Evolutionary conservation across 1,284 basidiomycete species (phyloP).

Genomic region (Austroboletus niveus): DNA sequence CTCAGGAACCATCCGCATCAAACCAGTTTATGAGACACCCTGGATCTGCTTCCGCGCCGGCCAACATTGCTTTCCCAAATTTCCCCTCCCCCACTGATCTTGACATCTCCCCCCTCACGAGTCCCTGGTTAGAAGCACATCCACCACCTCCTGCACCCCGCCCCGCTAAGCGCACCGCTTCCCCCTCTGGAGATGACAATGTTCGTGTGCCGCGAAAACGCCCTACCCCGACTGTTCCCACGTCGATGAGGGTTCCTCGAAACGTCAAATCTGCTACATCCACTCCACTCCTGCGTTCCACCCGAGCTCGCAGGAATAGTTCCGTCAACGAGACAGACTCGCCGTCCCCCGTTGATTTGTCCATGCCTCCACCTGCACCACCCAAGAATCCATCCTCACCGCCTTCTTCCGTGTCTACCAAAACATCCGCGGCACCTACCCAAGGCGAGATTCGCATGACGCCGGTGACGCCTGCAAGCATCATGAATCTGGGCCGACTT

Average conservation of each 20-base stretch:
- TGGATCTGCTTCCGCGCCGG: slow-evolving; percentile 57
- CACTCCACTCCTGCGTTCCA: slow-evolving; percentile 56
- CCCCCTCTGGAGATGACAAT: slow-evolving; percentile 39
- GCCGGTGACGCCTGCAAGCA: slow-evolving; percentile 82
- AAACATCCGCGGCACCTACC: slow-evolving; percentile 1
- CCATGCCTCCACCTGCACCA: slow-evolving; percentile 75
- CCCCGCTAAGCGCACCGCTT: slow-evolving; percentile 39
- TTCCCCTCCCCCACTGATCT: slow-evolving; percentile 49
- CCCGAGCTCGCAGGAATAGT: slow-evolving; percentile 40
- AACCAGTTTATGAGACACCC: slow-evolving; percentile 35
- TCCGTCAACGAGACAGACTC: slow-evolving; percentile 49
- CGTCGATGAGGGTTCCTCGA: slow-evolving; percentile 36
- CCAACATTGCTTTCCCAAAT: slow-evolving; percentile 56
- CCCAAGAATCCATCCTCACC: slow-evolving; percentile 21
- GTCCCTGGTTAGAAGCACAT: slow-evolving; percentile 68
- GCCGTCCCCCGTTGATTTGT: slow-evolving; percentile 80
- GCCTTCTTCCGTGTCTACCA: slow-evolving; percentile 8
- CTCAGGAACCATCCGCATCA: slow-evolving; percentile 26
- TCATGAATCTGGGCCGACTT: slow-evolving; percentile 78
- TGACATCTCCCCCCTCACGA: slow-evolving; percentile 72
- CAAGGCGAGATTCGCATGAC: slow-evolving; percentile 42
- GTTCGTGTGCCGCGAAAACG: slow-evolving; percentile 51
- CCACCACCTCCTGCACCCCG: slow-evolving; percentile 36
- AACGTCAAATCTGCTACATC: slow-evolving; percentile 60
- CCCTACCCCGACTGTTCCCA: slow-evolving; percentile 34